Evolutionary conservation across 495 filamentous ascomycete genomes (phyloP), one percentile per base, ranked within the genome.

Genomic region (Penicillium coffeae): DNA sequence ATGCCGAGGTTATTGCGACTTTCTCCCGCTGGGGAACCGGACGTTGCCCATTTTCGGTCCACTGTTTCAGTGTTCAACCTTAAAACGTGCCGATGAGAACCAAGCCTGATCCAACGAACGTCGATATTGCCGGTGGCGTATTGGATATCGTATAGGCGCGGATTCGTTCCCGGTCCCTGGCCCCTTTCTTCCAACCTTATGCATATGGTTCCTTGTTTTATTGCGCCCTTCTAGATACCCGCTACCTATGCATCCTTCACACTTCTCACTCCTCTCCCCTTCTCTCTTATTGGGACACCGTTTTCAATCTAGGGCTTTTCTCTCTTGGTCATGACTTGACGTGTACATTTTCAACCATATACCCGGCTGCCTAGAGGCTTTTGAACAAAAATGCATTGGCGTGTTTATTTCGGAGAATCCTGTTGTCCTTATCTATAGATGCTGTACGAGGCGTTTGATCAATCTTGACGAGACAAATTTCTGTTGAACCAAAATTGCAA

Each of bases 321-420:
- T 43, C 35, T 34, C 37, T 48, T 34, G 32, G 47, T 48, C 50
- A 62, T 57, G 56, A 62, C 56, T 60, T 64, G 40, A 64, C 47
- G 60, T 60, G 50, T 56, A 61, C 48, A 60, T 49, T 48, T 54
- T 54, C 56, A 54, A 4, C 12, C 21, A 37, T 52, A 61, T 63
- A 63, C 56, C 59, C 62, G 44, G 44, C 21, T 45, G 42, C 12
- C 22, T 25, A 40, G 45, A 54, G 43, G 51, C 18, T 45, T 51
- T 34, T 42, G 35, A 38, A 44, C 27, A 45, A 33, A 32, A 33
- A 45, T 13, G 30, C 30, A 45, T 45, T 16, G 25, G 22, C 27
- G 14, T 45, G 21, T 10, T 32, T 16, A 12, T 35, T 20, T 35
- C 32, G 40, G 40, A 10, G 25, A 30, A 30, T 30, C 25, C 25